These are phyloP conservation scores for Ogataea kodamae DNA, from an alignment of 805 yeast species.

Conservation along the genomic window DNA sequence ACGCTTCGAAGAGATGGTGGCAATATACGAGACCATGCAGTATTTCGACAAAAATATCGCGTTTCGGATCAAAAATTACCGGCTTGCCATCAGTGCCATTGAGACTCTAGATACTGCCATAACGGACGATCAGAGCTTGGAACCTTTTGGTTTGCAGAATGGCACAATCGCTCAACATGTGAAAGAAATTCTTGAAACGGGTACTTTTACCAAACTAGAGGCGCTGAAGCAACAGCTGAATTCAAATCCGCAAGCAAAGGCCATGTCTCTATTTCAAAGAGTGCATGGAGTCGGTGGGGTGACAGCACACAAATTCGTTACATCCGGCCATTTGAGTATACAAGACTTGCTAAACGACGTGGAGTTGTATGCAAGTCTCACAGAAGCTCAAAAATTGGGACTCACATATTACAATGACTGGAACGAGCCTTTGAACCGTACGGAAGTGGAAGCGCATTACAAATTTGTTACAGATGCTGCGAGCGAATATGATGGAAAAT, in stretches of 20 bases:
- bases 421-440: constrained; percentile 41
- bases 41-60: constrained; percentile 18
- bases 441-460: constrained; percentile 41
- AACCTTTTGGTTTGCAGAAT: constrained; percentile 39
- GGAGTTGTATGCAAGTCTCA: constrained; percentile 17
- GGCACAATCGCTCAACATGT: constrained; percentile 40
- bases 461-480: constrained; percentile 28
- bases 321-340: constrained; percentile 37
- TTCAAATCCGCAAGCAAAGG: constrained; percentile 23
- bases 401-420: constrained; percentile 47
- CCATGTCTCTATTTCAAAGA: constrained; percentile 34
- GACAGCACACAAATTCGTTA: constrained; percentile 37
- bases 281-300: constrained; percentile 50
- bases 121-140: constrained; percentile 37
- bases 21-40: constrained; percentile 25
- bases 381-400: constrained; percentile 35
- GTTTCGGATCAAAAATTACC: constrained; percentile 31
- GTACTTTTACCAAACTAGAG: constrained; percentile 26
- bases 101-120: constrained; percentile 30
- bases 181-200: constrained; percentile 43
- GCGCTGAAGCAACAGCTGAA: constrained; percentile 11
- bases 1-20: constrained; percentile 31
- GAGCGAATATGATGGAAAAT: constrained; percentile 33
- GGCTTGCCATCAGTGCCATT: constrained; percentile 40
- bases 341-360: constrained; percentile 32